Conservation (phyloP, 73 alveolate genomes). For the Tetrahymena thermophila region DNA sequence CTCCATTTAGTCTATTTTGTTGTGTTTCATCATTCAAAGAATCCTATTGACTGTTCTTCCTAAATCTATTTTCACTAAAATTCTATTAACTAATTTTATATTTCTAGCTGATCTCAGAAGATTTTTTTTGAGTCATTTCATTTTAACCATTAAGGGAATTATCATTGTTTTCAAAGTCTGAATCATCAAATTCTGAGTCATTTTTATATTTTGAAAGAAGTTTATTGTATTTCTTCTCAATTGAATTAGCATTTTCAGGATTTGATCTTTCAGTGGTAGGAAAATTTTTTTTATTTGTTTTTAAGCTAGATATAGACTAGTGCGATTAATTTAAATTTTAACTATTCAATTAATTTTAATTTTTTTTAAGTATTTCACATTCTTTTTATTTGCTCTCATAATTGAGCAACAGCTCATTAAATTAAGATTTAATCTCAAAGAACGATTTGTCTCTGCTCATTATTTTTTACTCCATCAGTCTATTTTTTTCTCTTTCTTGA, state of each 20-base stretch:
- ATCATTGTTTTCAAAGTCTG: background rate
- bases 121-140: background rate
- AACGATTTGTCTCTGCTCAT: background rate
- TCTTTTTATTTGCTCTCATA: background rate
- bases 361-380: background rate
- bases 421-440: background rate
- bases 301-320: background rate
- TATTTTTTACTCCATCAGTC: background rate
- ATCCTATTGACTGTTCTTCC: background rate
- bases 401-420: background rate
- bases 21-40: background rate
- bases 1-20: background rate
- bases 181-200: background rate
- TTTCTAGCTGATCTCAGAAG: background rate
- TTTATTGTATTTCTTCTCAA: background rate
- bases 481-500: background rate
- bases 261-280: background rate
- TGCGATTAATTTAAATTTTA: background rate
- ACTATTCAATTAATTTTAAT: background rate
- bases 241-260: background rate
- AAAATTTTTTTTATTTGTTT: background rate
- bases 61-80: background rate
- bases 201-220: background rate
- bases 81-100: background rate
- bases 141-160: background rate